Evolutionary conservation across 768 basidiomycete genomes (phyloP).

Genomic region (Rhodotorula diobovata): DNA sequence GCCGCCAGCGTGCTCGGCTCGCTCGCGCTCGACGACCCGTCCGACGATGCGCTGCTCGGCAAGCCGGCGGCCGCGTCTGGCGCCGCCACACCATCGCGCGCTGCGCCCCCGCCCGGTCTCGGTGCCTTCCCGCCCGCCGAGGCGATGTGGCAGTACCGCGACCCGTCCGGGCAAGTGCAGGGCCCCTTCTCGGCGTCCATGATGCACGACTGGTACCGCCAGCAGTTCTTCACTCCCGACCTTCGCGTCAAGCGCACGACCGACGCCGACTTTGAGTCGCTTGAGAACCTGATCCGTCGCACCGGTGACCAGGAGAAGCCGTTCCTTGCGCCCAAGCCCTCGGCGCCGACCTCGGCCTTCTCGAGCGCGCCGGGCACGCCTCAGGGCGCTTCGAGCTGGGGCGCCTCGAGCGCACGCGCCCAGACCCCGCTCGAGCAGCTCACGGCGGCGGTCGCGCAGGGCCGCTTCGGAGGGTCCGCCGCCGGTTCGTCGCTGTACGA

Average conservation of each 20-base stretch:
- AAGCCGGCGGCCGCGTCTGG: constrained; percentile 11
- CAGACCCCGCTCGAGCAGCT: constrained; percentile 27
- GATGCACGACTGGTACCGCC: constrained; percentile 53
- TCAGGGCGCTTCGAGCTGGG: constrained; percentile 21
- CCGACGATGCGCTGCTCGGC: constrained; percentile 23
- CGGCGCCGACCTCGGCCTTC: constrained; percentile 32
- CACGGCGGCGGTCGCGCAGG: constrained; percentile 17
- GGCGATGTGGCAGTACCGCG: constrained; percentile 40
- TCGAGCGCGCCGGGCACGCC: constrained; percentile 31
- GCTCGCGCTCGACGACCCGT: constrained; percentile 31
- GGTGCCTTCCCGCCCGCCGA: constrained; percentile 4
- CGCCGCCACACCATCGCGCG: constrained; percentile 6
- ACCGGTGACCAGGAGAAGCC: constrained; percentile 47
- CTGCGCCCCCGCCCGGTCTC: constrained; percentile 22
- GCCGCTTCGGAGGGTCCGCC: constrained; percentile 13
- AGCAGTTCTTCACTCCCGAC: constrained; percentile 49
- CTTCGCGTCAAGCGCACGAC: constrained; percentile 44
- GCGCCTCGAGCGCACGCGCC: constrained; percentile 13
- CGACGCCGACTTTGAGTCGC: constrained; percentile 48
- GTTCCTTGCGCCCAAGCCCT: constrained; percentile 45
- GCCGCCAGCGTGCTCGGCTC: constrained; percentile 34
- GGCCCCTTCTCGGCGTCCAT: constrained; percentile 49
- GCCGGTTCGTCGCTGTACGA: constrained; percentile 21
- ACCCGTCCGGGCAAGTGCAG: constrained; percentile 42
- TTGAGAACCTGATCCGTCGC: constrained; percentile 46